Base-by-base conservation (phyloP, 768 basidiomycete species). In the Boletus patriciae region DNA sequence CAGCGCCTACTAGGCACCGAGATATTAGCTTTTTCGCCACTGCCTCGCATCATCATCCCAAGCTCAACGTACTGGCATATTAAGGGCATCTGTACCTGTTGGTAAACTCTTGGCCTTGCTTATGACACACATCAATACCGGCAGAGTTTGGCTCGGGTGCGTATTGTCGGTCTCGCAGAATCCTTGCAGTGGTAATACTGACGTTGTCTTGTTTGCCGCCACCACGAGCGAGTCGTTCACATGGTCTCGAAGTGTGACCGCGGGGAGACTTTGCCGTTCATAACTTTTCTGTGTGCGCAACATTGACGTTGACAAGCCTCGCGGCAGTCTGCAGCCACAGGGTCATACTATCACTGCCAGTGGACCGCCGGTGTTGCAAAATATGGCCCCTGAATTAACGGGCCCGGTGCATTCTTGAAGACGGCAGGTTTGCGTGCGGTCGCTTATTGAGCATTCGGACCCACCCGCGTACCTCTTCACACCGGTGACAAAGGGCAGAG, bases 1-100 rank as follows among this genome's bases (percentile, higher is more conserved):
- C 38, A 33, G 41, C 48, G 38, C 7, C 37, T 43, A 65, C 37
- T 43, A 65, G 59, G 63, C 29, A 62, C 63, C 55, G 55, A 53
- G 46, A 45, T 40, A 33, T 48, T 23, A 41, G 18, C 41, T 11
- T 23, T 41, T 29, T 18, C 43, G 46, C 37, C 38, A 25, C 25
- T 25, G 46, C 34, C 46, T 49, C 34, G n/a, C n/a, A n/a, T n/a
- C n/a, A n/a, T n/a, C 23, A 37, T 1, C 18, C 50, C 61, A 46
- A 34, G n/a, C 21, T 34, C 29, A 23, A n/a, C 56, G 56, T 4
- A n/a, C n/a, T n/a, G n/a, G n/a, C 42, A 58, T 6, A 54, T 45
- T 18, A 55, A 51, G 42, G 44, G 18, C 33, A 6, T 33, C 9
- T 18, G 3, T 38, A 10, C 23, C 16, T 4, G 2, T 29, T 16